Base-by-base conservation (phyloP, 345 rosid genomes). In the Draba incana region DNA sequence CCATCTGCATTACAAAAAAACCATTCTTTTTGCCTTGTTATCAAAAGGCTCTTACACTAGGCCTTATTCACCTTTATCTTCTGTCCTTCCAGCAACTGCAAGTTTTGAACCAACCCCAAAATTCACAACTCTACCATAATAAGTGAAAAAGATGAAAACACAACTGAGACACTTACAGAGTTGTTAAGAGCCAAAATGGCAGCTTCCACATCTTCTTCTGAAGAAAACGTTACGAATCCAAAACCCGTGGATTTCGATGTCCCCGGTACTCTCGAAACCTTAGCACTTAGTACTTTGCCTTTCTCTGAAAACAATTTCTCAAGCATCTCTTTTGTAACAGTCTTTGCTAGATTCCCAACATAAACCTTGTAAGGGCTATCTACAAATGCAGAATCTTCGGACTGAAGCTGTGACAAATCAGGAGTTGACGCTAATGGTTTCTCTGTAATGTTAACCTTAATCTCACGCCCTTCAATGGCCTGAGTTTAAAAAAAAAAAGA, bases 301-400 rank as follows among this genome's bases (percentile, higher is more conserved):
- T 86, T 90, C 78, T 87, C 84, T 3, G 95, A 88, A 50, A 94
- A 93, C 20, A 68, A 74, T 7, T 55, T 81, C 80, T 81, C 81
- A 49, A 94, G 85, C 41, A 72, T 81, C 41, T 87, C 88, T 7
- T 73, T 74, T 25, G 91, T 87, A 8, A 93, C 92, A n/a, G 84
- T 80, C 82, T 85, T 93, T 13, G 97, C 84, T 71, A 93, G 89
- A 72, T 93, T 93, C 72, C 97, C 97, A 31, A 87, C 88, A 60
- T 93, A 93, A 10, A 65, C 90, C 89, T 75, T 93, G 87, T 69
- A 83, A 60, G 48, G 89, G 43, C 92, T 83, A 58, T 90, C 96
- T 33, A 84, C 45, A 67, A 86, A 88, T 15, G 85, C 82, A 4
- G 91, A 81, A 9, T 90, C 96, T 60, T 93, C 97, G 0, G 82